phyloP scores from a whole-genome alignment of 2,329 filamentous ascomycete genomes.

The Claviceps purpurea region DNA sequence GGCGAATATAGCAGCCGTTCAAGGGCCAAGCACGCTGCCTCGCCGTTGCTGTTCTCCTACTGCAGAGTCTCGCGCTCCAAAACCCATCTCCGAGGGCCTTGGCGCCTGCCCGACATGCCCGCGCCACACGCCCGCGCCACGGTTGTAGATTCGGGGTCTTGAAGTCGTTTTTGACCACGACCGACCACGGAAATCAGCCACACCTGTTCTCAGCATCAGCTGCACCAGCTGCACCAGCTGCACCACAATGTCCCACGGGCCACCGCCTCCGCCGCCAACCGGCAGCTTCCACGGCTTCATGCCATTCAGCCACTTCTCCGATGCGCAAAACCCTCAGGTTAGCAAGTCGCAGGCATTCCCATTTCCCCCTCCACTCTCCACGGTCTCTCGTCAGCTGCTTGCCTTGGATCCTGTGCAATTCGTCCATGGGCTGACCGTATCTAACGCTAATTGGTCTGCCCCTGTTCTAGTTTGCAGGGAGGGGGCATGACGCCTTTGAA shows the following conservation, averaged over 20 bases:
- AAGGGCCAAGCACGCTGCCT: background rate
- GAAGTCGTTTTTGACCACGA: no score
- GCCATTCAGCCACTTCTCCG: constrained; percentile 1
- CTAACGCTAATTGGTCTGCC: background rate
- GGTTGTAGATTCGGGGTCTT: background rate
- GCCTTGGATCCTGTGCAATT: no score
- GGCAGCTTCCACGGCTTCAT: constrained; percentile 4
- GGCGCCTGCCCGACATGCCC: constrained; percentile 4
- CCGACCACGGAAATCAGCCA: no score
- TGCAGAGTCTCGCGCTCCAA: background rate
- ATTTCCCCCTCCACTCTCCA: background rate
- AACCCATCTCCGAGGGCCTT: background rate
- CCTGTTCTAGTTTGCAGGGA: constrained; percentile 5
- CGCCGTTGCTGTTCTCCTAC: background rate
- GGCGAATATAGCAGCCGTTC: background rate
- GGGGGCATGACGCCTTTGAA: constrained; percentile 20
- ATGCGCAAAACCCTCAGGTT: constrained; percentile 5
- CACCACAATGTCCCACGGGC: constrained; percentile 6
- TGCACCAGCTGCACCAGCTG: no score
- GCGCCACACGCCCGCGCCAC: constrained; percentile 2
- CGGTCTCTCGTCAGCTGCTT: background rate
- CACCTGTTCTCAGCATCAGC: no score
- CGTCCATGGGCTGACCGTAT: constrained; percentile 1
- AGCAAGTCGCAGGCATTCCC: background rate
- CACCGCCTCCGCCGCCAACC: constrained; percentile 4